Evolutionary conservation across 179 eudicot genomes (phyloP).

Genomic region (Patellifolia procumbens): DNA sequence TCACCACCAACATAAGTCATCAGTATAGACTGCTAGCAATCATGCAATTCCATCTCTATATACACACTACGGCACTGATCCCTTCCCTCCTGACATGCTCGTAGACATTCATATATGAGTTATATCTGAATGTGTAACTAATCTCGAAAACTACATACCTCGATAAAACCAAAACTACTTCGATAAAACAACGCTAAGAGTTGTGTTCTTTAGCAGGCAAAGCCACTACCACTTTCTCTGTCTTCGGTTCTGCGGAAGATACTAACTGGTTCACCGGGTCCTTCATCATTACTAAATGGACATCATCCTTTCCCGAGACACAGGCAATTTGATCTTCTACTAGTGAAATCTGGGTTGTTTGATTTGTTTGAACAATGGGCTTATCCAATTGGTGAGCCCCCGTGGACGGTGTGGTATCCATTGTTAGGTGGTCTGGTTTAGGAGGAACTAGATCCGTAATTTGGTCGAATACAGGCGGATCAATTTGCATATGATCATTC

Average conservation of each 20-base stretch:
- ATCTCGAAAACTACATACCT: constrained; percentile 17
- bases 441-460: constrained; percentile 1
- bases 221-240: constrained; percentile 30
- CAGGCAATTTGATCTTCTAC: constrained; percentile 17
- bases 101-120: neutral
- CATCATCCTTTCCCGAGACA: constrained; percentile 13
- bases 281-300: constrained; percentile 20
- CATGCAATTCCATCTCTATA: constrained; percentile 12
- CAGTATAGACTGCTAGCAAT: constrained; percentile 11
- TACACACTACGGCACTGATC: neutral
- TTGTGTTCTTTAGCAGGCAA: constrained; percentile 29
- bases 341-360: constrained; percentile 8
- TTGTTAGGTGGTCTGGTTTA: constrained; percentile 22
- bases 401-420: constrained; percentile 28
- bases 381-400: constrained; percentile 28
- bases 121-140: neutral
- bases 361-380: constrained; percentile 14
- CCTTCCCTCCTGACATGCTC: neutral
- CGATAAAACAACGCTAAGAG: neutral
- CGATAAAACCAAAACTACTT: neutral
- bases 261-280: constrained; percentile 23
- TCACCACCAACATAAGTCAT: neutral
- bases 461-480: constrained; percentile 9
- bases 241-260: constrained; percentile 20
- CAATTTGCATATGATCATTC: constrained; percentile 14